Evolutionary conservation across 768 basidiomycete genomes (phyloP).

Genomic region (Mycena leptocephala): DNA sequence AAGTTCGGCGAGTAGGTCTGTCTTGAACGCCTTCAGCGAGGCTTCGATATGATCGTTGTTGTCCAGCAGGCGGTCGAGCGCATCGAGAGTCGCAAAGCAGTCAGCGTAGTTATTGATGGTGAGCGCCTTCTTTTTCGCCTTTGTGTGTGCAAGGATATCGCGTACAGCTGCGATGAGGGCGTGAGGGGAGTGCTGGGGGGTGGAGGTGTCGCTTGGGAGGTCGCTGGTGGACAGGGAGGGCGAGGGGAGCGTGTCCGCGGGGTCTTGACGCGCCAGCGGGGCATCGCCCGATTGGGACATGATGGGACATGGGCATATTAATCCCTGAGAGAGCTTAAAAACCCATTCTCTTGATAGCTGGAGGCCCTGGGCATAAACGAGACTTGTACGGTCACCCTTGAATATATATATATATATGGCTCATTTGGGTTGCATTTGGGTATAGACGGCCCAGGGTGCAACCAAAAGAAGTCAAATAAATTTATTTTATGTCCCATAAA

Average conservation of each 20-base stretch:
- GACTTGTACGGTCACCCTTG: too few species aligned
- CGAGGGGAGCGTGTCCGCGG: neutral
- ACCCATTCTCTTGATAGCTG: too few species aligned
- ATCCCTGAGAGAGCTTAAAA: too few species aligned
- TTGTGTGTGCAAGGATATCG: neutral
- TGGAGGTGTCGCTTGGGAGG: neutral
- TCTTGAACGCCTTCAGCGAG: neutral
- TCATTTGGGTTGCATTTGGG: too few species aligned
- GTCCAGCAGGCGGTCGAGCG: neutral
- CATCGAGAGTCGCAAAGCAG: neutral
- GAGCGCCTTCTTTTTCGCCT: neutral
- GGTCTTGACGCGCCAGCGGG: neutral
- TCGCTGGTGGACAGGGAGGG: neutral
- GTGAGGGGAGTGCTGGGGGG: neutral
- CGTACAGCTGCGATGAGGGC: neutral
- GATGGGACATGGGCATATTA: too few species aligned
- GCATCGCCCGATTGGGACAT: conserved; percentile 12
- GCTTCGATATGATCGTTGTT: neutral
- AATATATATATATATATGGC: too few species aligned
- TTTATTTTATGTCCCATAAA: too few species aligned
- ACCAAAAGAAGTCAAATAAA: too few species aligned
- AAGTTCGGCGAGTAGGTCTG: neutral
- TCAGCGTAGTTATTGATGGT: neutral
- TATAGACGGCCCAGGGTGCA: too few species aligned
- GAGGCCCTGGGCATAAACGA: too few species aligned